Base-by-base conservation (phyloP, 208 protist genomes). In the Trypanosoma rangeli region DNA sequence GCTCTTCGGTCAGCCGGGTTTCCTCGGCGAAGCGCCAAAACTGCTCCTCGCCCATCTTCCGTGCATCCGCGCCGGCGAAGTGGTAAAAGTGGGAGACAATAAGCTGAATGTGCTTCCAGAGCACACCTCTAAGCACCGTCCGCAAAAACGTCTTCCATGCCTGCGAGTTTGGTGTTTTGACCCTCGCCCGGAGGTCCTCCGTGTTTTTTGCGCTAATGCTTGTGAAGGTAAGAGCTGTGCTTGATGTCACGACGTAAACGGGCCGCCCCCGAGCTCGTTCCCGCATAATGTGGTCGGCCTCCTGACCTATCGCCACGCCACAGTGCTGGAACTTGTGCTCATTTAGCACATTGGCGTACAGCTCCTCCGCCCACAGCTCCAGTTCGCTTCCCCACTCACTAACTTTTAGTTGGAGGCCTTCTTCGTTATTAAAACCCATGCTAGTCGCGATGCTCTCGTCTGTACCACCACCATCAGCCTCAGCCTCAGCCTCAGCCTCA, bases 11-110 rank as follows among this genome's bases (percentile, higher is more conserved):
- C 5, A 82, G 3, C 0, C 61, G 58, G 29, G 49, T 61, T 26
- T 52, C 68, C 62, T 92, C 87, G 1, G 86, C 77, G 58, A 95
- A 93, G 26, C 86, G 73, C 90, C 90, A 95, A 76, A 94, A 93
- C 58, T 77, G 73, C 33, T 86, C 81, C 66, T 95, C 90, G 33
- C 78, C 73, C 79, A 95, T 78, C 24, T 71, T 63, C 46, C 70
- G 73, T 4, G 84, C 74, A 65, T 84, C 81, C 22, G 79, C 78
- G 20, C 87, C 85, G 28, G 87, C 90, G 58, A 84, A 93, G 56
- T 73, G 60, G 70, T 85, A 87, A 69, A 94, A 95, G 61, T 92
- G 55, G 5, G 84, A 76, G 4, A 80, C 78, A 31, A 84, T 77
- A 9, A 73, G 71, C 44, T 67, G 58, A 24, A 82, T 76, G 58